Evolutionary conservation across 768 basidiomycete genomes (phyloP).

Genomic region (Gymnopilus junonius): DNA sequence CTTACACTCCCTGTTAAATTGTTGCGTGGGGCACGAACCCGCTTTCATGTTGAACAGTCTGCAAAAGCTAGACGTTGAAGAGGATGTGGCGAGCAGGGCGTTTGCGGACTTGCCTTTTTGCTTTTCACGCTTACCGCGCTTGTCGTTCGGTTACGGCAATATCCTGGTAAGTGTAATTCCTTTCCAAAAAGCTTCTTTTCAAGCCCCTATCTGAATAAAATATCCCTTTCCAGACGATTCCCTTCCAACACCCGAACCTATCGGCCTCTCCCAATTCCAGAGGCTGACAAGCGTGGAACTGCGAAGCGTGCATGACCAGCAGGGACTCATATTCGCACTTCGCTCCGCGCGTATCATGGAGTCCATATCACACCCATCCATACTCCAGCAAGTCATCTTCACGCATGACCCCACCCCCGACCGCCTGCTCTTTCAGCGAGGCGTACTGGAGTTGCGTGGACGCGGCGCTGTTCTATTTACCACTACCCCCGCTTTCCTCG

Average conservation of each 20-base stretch:
- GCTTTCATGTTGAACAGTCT: constrained; percentile 9
- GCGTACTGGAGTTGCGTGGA: constrained; percentile 8
- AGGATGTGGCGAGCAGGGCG: not conserved
- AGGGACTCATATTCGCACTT: not conserved
- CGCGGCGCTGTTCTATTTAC: not conserved
- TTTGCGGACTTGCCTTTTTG: not conserved
- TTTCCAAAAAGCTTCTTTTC: not conserved
- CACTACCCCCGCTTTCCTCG: not conserved
- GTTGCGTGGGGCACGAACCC: not conserved
- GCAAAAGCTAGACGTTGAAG: not conserved
- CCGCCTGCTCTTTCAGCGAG: not conserved
- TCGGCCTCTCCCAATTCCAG: not conserved
- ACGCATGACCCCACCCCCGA: not conserved
- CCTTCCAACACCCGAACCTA: constrained; percentile 1
- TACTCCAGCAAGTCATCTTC: not conserved
- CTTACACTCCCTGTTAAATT: constrained; percentile 5
- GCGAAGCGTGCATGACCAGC: not conserved
- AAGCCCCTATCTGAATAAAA: not conserved
- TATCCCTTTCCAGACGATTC: not conserved
- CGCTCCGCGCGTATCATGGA: constrained; percentile 1
- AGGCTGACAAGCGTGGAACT: not conserved
- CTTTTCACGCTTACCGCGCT: not conserved
- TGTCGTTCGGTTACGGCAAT: not conserved
- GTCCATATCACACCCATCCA: not conserved
- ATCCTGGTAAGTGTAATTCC: not conserved